These are phyloP conservation scores for Anethum foeniculum DNA, from an alignment of 140 eudicot genomes.

Conservation along the genomic window DNA sequence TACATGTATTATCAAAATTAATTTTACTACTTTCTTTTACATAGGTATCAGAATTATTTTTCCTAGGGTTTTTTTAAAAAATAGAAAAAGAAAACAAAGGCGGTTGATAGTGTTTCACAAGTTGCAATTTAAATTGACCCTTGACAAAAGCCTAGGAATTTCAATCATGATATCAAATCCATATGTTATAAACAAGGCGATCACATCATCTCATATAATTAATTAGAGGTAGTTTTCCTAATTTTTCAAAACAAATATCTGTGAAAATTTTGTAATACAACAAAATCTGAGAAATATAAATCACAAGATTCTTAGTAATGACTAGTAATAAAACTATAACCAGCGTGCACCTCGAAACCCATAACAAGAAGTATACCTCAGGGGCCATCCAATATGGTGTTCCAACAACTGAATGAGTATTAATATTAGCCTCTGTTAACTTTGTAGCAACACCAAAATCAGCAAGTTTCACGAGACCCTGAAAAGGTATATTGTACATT, in stretches of 20 bases:
- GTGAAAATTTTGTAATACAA: background rate
- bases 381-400: constrained; percentile 99
- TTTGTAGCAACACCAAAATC: constrained; percentile 99
- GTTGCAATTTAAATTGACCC: background rate
- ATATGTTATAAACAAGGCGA: background rate
- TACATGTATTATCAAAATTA: background rate
- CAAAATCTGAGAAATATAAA: background rate
- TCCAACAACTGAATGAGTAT: constrained; percentile 97
- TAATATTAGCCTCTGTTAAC: constrained; percentile 88
- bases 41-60: background rate
- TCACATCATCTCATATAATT: background rate
- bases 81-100: background rate
- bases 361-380: constrained; percentile 43
- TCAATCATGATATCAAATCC: background rate
- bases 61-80: too few species aligned
- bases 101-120: background rate
- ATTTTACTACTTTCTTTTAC: background rate
- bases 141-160: background rate
- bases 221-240: background rate
- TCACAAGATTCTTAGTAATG: background rate
- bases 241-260: background rate
- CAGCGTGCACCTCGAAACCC: background rate
- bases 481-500: constrained; percentile 28
- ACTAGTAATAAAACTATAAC: background rate
- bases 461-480: constrained; percentile 98